phyloP scores from a whole-genome alignment of 768 basidiomycete species.

The Pseudohyphozyma bogoriensis region DNA sequence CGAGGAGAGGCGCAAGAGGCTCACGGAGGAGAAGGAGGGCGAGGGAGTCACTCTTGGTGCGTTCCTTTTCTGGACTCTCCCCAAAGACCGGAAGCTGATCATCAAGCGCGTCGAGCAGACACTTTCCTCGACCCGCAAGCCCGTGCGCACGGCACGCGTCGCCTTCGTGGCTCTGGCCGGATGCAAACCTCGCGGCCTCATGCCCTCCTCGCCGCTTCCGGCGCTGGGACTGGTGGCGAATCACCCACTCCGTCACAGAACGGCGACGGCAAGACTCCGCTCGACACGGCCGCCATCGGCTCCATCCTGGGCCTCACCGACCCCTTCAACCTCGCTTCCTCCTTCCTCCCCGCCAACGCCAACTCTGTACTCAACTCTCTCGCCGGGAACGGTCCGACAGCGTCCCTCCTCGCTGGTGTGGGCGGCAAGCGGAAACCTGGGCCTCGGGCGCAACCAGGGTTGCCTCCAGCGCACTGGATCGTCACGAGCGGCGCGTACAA shows the following conservation, averaged over 20 bases:
- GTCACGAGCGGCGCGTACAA: conserved; percentile 30
- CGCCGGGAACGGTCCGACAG: conserved; percentile 18
- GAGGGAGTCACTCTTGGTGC: conserved; percentile 40
- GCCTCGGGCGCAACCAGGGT: conserved; percentile 27
- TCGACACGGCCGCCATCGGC: conserved; percentile 14
- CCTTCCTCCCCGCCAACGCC: conserved; percentile 22
- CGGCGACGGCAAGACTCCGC: not conserved
- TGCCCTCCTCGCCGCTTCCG: conserved; percentile 1
- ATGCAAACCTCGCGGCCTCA: conserved; percentile 10
- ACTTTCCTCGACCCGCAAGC: conserved; percentile 11
- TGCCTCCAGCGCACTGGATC: conserved; percentile 26
- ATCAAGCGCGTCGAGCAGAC: conserved; percentile 4
- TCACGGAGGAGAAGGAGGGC: conserved; percentile 43
- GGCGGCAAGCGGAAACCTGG: conserved; percentile 26
- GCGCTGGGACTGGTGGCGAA: no score
- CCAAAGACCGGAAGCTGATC: not conserved
- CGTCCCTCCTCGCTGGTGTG: conserved; percentile 20
- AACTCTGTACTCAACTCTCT: conserved; percentile 25
- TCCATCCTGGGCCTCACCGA: conserved; percentile 23
- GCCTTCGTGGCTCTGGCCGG: conserved; percentile 5
- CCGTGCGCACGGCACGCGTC: conserved; percentile 20
- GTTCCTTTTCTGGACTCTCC: conserved; percentile 16
- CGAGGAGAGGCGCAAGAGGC: conserved; percentile 40
- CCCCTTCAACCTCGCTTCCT: conserved; percentile 30
- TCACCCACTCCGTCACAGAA: conserved; percentile 11